Evolutionary conservation across 257 asterid genomes (phyloP).

Genomic region (Henckelia pumila): DNA sequence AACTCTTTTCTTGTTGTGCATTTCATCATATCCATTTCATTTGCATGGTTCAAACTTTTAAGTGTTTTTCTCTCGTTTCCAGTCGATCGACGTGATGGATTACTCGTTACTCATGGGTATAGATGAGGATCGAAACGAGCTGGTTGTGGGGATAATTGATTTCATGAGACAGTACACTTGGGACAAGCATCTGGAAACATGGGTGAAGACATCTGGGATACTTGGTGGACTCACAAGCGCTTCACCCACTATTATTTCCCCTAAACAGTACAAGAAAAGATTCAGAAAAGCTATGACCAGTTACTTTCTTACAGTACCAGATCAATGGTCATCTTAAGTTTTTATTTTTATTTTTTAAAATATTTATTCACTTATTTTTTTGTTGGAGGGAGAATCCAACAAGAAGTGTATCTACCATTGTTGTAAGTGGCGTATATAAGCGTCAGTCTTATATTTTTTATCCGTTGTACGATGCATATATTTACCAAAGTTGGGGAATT

Average conservation of each 20-base stretch:
- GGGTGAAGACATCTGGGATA: slow-evolving; percentile 92
- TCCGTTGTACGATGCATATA: background rate
- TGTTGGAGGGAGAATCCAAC: background rate
- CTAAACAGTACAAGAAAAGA: slow-evolving; percentile 87
- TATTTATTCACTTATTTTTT: too few species aligned
- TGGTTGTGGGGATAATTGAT: slow-evolving; percentile 85
- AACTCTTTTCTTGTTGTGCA: background rate
- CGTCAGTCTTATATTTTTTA: too few species aligned
- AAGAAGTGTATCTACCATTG: background rate
- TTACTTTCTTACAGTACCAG: slow-evolving; percentile 86
- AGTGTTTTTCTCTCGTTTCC: slow-evolving; percentile 8
- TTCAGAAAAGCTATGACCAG: slow-evolving; percentile 96
- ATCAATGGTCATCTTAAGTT: slow-evolving; percentile 69
- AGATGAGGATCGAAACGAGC: slow-evolving; percentile 81
- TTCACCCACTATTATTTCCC: slow-evolving; percentile 93
- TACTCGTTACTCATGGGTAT: slow-evolving; percentile 92
- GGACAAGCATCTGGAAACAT: slow-evolving; percentile 98
- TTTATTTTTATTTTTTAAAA: background rate
- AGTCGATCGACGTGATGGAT: slow-evolving; percentile 97
- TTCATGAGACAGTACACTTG: slow-evolving; percentile 97
- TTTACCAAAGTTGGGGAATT: background rate
- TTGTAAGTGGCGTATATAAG: background rate
- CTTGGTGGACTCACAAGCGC: slow-evolving; percentile 89
- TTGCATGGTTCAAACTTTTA: background rate
- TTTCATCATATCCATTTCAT: background rate